phyloP scores from a whole-genome alignment of 495 filamentous ascomycete species.

The Xylaria scruposa region DNA sequence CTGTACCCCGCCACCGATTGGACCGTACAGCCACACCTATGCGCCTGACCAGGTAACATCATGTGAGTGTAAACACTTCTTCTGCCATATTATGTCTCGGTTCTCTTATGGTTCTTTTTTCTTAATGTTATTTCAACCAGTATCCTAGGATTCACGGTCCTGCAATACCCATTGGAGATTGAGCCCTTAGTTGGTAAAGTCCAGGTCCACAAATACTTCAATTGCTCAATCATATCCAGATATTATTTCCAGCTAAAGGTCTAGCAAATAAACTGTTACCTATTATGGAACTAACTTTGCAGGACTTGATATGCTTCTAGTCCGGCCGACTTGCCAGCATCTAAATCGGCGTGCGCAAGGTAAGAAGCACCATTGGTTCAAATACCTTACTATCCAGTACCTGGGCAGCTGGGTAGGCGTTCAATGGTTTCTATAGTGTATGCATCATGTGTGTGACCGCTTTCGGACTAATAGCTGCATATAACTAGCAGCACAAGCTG shows the following conservation, averaged over 20 bases:
- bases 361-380: constrained; percentile 11
- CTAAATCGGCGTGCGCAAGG: background rate
- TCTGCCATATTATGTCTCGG: background rate
- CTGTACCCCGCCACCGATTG: background rate
- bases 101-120: no score
- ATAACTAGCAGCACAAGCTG: constrained; percentile 1
- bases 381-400: background rate
- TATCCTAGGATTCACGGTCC: no score
- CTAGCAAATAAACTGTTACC: background rate
- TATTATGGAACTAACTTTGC: background rate
- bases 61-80: no score
- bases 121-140: background rate
- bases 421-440: background rate
- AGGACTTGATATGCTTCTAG: background rate
- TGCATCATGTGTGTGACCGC: constrained; percentile 9
- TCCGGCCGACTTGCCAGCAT: background rate
- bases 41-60: background rate
- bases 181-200: background rate
- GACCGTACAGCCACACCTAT: background rate
- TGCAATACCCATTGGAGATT: background rate
- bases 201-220: no score
- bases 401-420: no score
- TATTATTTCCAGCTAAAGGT: background rate
- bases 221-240: background rate
- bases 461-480: constrained; percentile 14